phyloP scores from a whole-genome alignment of 495 filamentous ascomycete species.

The Neurospora africana region DNA sequence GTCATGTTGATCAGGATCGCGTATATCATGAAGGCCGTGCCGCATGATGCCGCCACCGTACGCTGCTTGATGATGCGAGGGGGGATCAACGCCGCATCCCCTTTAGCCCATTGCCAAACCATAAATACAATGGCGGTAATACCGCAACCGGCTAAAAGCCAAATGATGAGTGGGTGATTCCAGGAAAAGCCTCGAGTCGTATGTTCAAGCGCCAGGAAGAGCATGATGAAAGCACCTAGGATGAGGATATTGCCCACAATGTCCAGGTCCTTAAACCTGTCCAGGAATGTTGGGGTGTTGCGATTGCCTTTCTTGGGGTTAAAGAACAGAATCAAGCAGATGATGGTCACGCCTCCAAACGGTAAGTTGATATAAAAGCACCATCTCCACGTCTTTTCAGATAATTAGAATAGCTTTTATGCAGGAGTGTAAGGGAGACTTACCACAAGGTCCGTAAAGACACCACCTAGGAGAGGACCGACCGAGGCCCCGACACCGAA shows the following conservation, averaged over 20 bases:
- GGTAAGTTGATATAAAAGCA: slow-evolving; percentile 47
- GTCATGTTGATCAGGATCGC: slow-evolving; percentile 47
- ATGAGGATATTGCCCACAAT: slow-evolving; percentile 37
- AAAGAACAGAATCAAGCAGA: slow-evolving; percentile 34
- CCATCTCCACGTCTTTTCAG: slow-evolving; percentile 35
- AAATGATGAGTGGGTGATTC: slow-evolving; percentile 23
- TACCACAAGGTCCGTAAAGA: slow-evolving; percentile 38
- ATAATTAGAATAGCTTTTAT: neutral
- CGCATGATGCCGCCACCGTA: slow-evolving; percentile 43
- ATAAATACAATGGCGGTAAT: slow-evolving; percentile 9
- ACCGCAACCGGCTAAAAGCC: slow-evolving; percentile 34
- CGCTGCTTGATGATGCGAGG: slow-evolving; percentile 42
- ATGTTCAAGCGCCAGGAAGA: slow-evolving; percentile 40
- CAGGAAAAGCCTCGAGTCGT: slow-evolving; percentile 36
- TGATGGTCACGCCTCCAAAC: slow-evolving; percentile 26
- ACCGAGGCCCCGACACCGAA: slow-evolving; percentile 33
- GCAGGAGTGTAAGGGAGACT: neutral
- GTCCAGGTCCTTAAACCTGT: slow-evolving; percentile 35
- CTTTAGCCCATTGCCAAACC: slow-evolving; percentile 9
- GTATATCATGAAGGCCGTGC: slow-evolving; percentile 28
- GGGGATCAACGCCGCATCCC: slow-evolving; percentile 25
- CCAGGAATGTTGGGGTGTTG: slow-evolving; percentile 8
- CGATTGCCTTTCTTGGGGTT: slow-evolving; percentile 16
- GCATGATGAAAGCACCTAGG: slow-evolving; percentile 29
- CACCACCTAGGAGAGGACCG: slow-evolving; percentile 38